Evolutionary conservation across 1,139 yeast species (phyloP).

Genomic region (Kodamaea sp.): DNA sequence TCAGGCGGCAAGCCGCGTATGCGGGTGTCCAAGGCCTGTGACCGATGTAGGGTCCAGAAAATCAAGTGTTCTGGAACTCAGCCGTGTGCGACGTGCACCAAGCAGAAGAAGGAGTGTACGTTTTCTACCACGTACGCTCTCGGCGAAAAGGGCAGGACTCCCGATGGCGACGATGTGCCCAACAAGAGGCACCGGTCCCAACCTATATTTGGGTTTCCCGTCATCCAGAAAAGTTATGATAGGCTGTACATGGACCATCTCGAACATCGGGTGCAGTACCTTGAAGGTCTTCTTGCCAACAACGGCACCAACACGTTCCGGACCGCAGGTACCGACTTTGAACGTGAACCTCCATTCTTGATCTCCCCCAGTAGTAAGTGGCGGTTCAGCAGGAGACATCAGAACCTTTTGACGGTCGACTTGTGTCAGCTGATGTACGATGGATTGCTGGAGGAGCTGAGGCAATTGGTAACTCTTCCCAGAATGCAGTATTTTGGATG

Average conservation of each 20-base stretch:
- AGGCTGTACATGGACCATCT: constrained; percentile 32
- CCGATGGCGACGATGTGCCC: constrained; percentile 4
- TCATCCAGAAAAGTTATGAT: constrained; percentile 16
- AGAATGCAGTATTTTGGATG: constrained; percentile 64
- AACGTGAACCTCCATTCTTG: constrained; percentile 18
- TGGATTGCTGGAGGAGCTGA: constrained; percentile 39
- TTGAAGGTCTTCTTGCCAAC: constrained; percentile 33
- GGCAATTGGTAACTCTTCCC: constrained; percentile 46
- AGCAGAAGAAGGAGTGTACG: constrained; percentile 45
- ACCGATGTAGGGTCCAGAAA: constrained; percentile 55
- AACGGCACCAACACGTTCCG: constrained; percentile 20
- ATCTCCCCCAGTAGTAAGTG: constrained; percentile 39
- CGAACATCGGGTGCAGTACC: constrained; percentile 43
- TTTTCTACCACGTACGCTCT: constrained; percentile 18
- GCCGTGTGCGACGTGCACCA: constrained; percentile 55
- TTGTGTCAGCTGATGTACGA: constrained; percentile 43
- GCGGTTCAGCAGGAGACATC: constrained; percentile 54
- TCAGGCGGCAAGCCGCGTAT: constrained; percentile 14
- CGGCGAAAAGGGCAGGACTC: constrained; percentile 5
- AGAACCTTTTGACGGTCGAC: constrained; percentile 47
- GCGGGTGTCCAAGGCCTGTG: constrained; percentile 58
- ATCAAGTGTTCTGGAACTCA: constrained; percentile 61
- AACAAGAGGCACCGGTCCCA: background rate
- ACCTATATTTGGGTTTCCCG: constrained; percentile 23
- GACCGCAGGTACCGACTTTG: constrained; percentile 13